A percentile compares a stretch with the other conserved stretches of the same genome.
Evolutionary conservation across 2,329 filamentous ascomycete genomes (phyloP).

Genomic region (Alternaria triticina): DNA sequence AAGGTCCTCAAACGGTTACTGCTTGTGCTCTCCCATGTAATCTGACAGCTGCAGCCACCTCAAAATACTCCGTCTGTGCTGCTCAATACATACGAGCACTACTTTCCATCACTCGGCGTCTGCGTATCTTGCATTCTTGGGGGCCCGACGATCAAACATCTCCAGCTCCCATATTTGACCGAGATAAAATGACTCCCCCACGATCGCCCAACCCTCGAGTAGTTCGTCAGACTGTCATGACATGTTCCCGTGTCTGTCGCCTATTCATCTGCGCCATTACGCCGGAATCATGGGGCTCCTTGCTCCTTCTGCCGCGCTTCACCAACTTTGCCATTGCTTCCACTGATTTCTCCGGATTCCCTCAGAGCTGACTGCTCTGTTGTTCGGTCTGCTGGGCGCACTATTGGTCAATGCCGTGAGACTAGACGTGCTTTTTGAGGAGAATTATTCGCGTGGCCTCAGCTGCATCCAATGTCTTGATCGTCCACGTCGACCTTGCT

Average conservation of each 20-base stretch:
- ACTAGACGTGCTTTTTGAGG: neutral
- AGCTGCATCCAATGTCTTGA: neutral
- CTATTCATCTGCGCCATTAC: slow-evolving; percentile 1
- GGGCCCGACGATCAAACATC: neutral
- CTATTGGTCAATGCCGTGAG: neutral
- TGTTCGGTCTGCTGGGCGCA: neutral
- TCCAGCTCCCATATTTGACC: slow-evolving; percentile 1
- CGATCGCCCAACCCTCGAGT: slow-evolving; percentile 16
- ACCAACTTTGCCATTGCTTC: neutral
- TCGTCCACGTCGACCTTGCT: neutral
- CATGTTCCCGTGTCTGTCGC: slow-evolving; percentile 7
- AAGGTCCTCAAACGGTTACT: neutral
- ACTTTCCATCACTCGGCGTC: neutral
- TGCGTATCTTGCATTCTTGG: neutral
- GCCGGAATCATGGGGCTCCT: slow-evolving; percentile 21
- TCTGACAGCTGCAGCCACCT: slow-evolving; percentile 7
- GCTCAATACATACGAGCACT: neutral
- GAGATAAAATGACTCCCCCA: slow-evolving; percentile 9
- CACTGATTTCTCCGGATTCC: neutral
- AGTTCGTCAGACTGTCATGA: slow-evolving; percentile 15
- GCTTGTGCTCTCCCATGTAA: neutral
- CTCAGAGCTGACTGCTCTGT: neutral
- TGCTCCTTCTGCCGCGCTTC: slow-evolving; percentile 7
- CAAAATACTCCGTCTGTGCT: neutral
- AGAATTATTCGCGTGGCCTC: slow-evolving; percentile 1